A percentile compares a stretch with the other conserved stretches of the same genome.
Evolutionary conservation across 495 filamentous ascomycete genomes (phyloP).

Genomic region (Talaromyces nanjingensis): DNA sequence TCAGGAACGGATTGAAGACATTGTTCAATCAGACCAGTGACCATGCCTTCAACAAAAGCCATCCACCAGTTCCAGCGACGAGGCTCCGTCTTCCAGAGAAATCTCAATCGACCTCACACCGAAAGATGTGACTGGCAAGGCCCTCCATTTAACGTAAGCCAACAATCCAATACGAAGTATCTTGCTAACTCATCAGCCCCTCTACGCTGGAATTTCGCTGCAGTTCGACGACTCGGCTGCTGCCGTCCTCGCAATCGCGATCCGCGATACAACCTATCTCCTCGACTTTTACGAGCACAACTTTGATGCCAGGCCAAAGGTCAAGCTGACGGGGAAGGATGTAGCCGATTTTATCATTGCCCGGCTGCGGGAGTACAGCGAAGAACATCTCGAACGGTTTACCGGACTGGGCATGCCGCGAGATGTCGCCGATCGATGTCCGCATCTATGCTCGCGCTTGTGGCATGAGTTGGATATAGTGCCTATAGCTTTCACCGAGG

Average conservation of each 20-base stretch:
- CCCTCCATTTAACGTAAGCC: slow-evolving; percentile 19
- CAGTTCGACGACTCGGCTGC: slow-evolving; percentile 41
- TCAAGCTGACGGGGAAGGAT: slow-evolving; percentile 23
- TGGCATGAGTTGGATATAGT: slow-evolving; percentile 78
- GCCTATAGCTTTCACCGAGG: slow-evolving; percentile 48
- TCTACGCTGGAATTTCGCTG: slow-evolving; percentile 58
- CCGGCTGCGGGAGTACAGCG: slow-evolving; percentile 49
- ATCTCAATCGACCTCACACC: slow-evolving; percentile 22
- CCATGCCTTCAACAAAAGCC: slow-evolving; percentile 7
- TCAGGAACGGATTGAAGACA: not conserved
- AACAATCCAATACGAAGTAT: too few species aligned
- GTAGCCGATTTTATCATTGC: slow-evolving; percentile 49
- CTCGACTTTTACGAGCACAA: slow-evolving; percentile 64
- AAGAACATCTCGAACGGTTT: slow-evolving; percentile 59
- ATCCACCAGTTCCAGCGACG: slow-evolving; percentile 23
- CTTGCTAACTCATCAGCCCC: slow-evolving; percentile 35
- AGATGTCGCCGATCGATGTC: slow-evolving; percentile 41
- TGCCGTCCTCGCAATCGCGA: slow-evolving; percentile 55
- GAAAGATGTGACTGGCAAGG: slow-evolving; percentile 18
- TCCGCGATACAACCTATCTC: slow-evolving; percentile 73
- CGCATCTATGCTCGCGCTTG: slow-evolving; percentile 61
- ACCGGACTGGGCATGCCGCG: slow-evolving; percentile 44
- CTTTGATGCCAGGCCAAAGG: slow-evolving; percentile 21
- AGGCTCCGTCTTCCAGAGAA: slow-evolving; percentile 25
- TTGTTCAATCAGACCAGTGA: too few species aligned